Evolutionary conservation across 352 stramenopile species (phyloP).

Genomic region (Globisporangium radiosum): DNA sequence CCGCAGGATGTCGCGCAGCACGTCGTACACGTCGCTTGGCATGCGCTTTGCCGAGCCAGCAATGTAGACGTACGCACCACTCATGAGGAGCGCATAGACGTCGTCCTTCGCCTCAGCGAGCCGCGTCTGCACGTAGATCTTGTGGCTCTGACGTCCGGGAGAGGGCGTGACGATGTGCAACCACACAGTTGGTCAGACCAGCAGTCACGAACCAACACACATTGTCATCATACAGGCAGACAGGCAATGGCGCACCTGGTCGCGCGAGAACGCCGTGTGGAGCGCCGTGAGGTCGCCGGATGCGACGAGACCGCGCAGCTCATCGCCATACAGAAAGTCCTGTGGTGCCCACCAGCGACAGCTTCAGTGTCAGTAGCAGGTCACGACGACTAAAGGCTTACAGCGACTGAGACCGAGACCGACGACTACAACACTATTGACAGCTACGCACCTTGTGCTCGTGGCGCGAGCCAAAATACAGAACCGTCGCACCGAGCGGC

Average conservation of each 20-base stretch:
- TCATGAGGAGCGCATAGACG: slow-evolving; percentile 65
- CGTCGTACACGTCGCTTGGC: slow-evolving; percentile 88
- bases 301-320: slow-evolving; percentile 46
- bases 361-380: slow-evolving; percentile 1
- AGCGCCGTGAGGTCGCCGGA: slow-evolving; percentile 59
- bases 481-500: slow-evolving; percentile 21
- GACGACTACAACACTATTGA: no score
- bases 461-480: slow-evolving; percentile 90
- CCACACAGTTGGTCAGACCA: not conserved
- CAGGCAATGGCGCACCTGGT: slow-evolving; percentile 38
- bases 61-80: slow-evolving; percentile 75
- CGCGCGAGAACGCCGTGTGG: slow-evolving; percentile 87
- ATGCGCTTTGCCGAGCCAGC: slow-evolving; percentile 89
- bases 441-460: slow-evolving; percentile 44
- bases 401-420: no score
- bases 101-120: slow-evolving; percentile 76
- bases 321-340: slow-evolving; percentile 87
- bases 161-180: not conserved
- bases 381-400: no score
- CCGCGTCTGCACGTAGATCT: slow-evolving; percentile 90
- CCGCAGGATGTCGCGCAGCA: slow-evolving; percentile 79
- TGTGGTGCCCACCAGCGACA: slow-evolving; percentile 9
- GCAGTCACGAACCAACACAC: not conserved
- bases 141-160: slow-evolving; percentile 35
- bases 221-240: not conserved